phyloP scores from a whole-genome alignment of 106 monocot genomes.

The Dendrobium huoshanense region DNA sequence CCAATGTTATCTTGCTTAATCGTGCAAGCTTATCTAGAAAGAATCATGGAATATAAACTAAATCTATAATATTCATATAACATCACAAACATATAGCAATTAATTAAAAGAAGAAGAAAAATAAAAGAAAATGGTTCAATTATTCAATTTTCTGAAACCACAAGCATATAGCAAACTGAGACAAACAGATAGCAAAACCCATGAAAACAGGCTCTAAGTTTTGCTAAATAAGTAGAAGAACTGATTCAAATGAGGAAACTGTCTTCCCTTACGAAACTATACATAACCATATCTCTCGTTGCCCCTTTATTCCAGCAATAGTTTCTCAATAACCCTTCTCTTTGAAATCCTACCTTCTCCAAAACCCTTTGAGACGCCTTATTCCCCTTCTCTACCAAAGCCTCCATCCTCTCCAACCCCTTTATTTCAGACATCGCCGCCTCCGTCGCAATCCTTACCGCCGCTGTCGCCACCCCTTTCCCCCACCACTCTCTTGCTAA shows the following conservation, averaged over 20 bases:
- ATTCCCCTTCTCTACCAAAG: slow-evolving; percentile 27
- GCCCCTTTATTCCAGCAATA: slow-evolving; percentile 17
- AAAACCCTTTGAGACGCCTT: slow-evolving; percentile 23
- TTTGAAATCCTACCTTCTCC: slow-evolving; percentile 34
- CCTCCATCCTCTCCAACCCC: slow-evolving; percentile 33
- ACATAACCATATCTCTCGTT: slow-evolving; percentile 27
- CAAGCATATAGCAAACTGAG: no score
- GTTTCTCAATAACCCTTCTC: slow-evolving; percentile 27
- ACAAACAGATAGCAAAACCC: no score
- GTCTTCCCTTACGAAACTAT: slow-evolving; percentile 18
- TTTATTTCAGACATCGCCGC: slow-evolving; percentile 14
- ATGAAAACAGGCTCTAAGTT: no score
- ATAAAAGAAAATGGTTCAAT: no score
- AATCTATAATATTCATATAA: no score
- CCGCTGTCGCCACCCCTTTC: slow-evolving; percentile 23
- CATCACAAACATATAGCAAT: no score
- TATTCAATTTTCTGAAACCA: no score
- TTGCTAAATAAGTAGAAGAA: no score
- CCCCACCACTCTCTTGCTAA: slow-evolving; percentile 28
- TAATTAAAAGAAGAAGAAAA: no score
- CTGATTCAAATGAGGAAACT: not conserved
- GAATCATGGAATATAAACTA: no score
- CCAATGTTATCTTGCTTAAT: no score
- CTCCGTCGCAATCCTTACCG: slow-evolving; percentile 8
- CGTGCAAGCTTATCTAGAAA: no score